A percentile compares a stretch with the other conserved stretches of the same genome.
These are phyloP conservation scores for Mentha longifolia DNA, from an alignment of 257 asterid genomes.

Conservation along the genomic window DNA sequence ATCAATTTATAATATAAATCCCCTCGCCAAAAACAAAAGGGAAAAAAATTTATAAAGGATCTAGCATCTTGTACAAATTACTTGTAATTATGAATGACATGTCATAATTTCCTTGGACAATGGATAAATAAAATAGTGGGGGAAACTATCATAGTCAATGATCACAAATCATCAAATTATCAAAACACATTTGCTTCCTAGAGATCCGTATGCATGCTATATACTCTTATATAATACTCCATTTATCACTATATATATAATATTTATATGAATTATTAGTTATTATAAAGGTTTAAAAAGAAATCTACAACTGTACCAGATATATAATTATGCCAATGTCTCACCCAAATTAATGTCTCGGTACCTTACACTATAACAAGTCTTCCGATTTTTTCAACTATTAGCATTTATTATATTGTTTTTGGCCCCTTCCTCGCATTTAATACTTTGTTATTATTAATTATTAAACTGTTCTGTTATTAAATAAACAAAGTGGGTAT, in stretches of 20 bases:
- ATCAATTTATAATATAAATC: too few species aligned
- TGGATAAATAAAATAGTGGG: slow-evolving; percentile 4
- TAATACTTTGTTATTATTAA: background rate
- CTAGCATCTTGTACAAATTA: background rate
- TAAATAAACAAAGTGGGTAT: slow-evolving; percentile 13
- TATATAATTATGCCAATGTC: slow-evolving; percentile 16
- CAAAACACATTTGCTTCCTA: slow-evolving; percentile 7
- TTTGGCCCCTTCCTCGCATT: background rate
- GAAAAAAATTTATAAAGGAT: too few species aligned
- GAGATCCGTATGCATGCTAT: slow-evolving; percentile 38
- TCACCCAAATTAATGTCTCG: slow-evolving; percentile 17
- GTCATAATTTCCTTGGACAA: slow-evolving; percentile 27
- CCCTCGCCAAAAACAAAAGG: background rate
- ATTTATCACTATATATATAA: background rate
- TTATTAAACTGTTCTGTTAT: background rate
- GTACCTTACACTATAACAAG: slow-evolving; percentile 1
- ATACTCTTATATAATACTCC: background rate
- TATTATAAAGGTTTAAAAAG: background rate
- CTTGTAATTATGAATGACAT: slow-evolving; percentile 1
- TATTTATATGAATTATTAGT: too few species aligned
- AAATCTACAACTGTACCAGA: slow-evolving; percentile 1
- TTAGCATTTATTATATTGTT: background rate
- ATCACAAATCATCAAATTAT: slow-evolving; percentile 32
- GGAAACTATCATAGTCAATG: slow-evolving; percentile 33
- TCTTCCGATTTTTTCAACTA: background rate